Percentiles rank a stretch among this genome's conserved stretches.
These are phyloP conservation scores for Skeletonema grethae DNA, from an alignment of 108 stramenopile species.

Conservation along the genomic window DNA sequence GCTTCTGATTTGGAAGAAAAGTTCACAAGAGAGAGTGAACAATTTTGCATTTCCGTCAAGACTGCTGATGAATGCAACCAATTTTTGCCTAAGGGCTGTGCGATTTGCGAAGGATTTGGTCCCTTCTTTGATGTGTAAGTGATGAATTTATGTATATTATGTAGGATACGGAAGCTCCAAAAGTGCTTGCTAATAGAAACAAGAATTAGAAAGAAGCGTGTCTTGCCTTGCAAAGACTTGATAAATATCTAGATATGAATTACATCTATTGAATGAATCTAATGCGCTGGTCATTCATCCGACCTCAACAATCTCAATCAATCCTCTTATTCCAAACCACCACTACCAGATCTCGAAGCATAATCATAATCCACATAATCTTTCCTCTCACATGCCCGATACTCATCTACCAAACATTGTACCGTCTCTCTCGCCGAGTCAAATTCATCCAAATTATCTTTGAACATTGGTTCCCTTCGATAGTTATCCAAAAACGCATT, in stretches of 20 bases:
- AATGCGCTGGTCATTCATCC: not conserved
- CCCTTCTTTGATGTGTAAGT: conserved; percentile 21
- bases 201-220: not conserved
- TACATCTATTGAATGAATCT: not conserved
- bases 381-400: conserved; percentile 93
- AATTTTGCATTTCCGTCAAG: conserved; percentile 19
- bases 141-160: not conserved
- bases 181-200: not conserved
- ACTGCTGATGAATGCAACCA: conserved; percentile 24
- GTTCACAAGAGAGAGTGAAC: conserved; percentile 20
- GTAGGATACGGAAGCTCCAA: no score
- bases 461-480: conserved; percentile 95
- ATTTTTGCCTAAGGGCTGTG: conserved; percentile 30
- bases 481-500: conserved; percentile 99
- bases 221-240: not conserved
- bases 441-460: conserved; percentile 96
- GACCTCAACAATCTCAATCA: no score
- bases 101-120: conserved; percentile 27
- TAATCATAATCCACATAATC: conserved; percentile 95
- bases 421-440: conserved; percentile 95
- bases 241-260: not conserved
- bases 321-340: not conserved
- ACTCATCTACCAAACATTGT: conserved; percentile 93
- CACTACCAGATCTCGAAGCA: conserved; percentile 14
- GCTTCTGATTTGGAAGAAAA: conserved; percentile 17